Percentiles rank a stretch among this genome's conserved stretches.
Evolutionary conservation across 306 rosid species (phyloP).

Genomic region (Rosa persica): DNA sequence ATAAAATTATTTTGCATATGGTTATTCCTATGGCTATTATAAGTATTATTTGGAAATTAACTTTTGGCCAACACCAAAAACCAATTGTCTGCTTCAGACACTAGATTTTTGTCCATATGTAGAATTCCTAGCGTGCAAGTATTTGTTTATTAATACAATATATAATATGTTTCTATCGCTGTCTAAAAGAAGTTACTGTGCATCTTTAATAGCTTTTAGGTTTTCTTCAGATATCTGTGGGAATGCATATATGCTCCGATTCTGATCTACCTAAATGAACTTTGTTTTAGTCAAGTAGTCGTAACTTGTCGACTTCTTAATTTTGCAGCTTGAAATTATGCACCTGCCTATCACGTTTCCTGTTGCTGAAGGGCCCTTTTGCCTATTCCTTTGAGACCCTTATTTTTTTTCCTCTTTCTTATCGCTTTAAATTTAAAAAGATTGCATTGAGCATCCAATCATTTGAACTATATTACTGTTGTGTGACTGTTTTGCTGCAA

Average conservation of each 20-base stretch:
- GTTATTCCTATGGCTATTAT: neutral
- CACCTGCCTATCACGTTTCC: neutral
- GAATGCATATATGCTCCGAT: too few relatives aligned
- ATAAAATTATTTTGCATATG: neutral
- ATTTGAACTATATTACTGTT: neutral
- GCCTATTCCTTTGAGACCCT: neutral
- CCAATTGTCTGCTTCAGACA: neutral
- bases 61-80: neutral
- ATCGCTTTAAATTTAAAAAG: neutral
- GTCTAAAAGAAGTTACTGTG: neutral
- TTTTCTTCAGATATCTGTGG: neutral
- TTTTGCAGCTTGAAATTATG: neutral
- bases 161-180: neutral
- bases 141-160: neutral
- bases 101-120: neutral
- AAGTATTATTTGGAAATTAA: neutral
- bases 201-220: neutral
- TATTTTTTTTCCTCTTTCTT: neutral
- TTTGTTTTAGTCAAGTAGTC: neutral
- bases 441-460: neutral
- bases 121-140: neutral
- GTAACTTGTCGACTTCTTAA: neutral
- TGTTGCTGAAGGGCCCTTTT: too few relatives aligned
- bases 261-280: neutral
- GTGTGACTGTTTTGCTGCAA: neutral